phyloP scores from a whole-genome alignment of 2,329 filamentous ascomycete species.

The Fusarium pseudograminearum region DNA sequence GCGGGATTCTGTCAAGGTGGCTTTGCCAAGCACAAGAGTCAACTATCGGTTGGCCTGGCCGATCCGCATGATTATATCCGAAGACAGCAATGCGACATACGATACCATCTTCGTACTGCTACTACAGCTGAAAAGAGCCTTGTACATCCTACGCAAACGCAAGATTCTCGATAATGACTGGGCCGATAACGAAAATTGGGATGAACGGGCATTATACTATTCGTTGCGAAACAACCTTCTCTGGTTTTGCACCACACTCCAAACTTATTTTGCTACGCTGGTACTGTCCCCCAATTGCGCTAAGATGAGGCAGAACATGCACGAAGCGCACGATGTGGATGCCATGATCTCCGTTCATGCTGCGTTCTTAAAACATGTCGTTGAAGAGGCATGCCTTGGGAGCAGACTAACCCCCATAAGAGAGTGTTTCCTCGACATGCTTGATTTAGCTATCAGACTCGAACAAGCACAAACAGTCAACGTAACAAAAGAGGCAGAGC shows the following conservation, averaged over 20 bases:
- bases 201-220: slow-evolving; percentile 65
- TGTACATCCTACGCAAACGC: slow-evolving; percentile 71
- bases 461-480: slow-evolving; percentile 67
- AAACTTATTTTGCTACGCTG: slow-evolving; percentile 80
- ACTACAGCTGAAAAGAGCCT: slow-evolving; percentile 80
- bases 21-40: slow-evolving; percentile 72
- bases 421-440: slow-evolving; percentile 77
- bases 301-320: slow-evolving; percentile 69
- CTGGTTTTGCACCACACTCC: slow-evolving; percentile 81
- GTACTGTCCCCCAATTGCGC: slow-evolving; percentile 73
- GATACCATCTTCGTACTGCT: slow-evolving; percentile 80
- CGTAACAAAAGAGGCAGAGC: slow-evolving; percentile 51
- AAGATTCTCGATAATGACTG: slow-evolving; percentile 58
- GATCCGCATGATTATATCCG: slow-evolving; percentile 78
- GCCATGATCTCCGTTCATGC: slow-evolving; percentile 80
- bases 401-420: slow-evolving; percentile 76
- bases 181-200: slow-evolving; percentile 53
- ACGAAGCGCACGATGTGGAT: slow-evolving; percentile 78
- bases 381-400: slow-evolving; percentile 77
- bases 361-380: slow-evolving; percentile 70
- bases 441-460: slow-evolving; percentile 80
- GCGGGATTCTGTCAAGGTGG: slow-evolving; percentile 66
- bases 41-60: slow-evolving; percentile 76
- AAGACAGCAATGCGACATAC: slow-evolving; percentile 73
- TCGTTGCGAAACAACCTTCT: slow-evolving; percentile 75